phyloP scores from a whole-genome alignment of 371 early-diverging fungal species.

The Circinella minor region DNA sequence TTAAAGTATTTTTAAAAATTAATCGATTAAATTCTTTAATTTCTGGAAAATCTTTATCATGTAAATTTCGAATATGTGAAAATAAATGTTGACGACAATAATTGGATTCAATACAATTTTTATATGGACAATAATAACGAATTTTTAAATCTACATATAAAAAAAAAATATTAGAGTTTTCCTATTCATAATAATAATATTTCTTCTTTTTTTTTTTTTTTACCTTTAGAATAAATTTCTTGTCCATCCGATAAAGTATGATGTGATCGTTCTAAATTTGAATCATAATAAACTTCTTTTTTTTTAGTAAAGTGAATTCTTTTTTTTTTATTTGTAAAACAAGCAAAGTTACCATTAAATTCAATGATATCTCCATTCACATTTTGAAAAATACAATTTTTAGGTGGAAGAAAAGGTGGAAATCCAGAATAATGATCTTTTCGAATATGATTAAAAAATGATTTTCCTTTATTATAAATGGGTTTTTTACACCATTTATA shows the following conservation, averaged over 20 bases:
- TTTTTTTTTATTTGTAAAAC: too few species aligned
- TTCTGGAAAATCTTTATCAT: background rate
- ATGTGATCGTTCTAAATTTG: background rate
- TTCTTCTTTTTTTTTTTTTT: too few species aligned
- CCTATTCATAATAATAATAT: too few species aligned
- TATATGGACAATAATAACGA: background rate
- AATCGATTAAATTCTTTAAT: background rate
- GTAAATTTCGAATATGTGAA: background rate
- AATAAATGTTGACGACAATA: background rate
- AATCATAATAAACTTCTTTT: too few species aligned
- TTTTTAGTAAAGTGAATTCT: too few species aligned
- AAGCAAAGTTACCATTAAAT: background rate
- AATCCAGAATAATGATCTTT: background rate
- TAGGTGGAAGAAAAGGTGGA: background rate
- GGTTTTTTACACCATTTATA: background rate
- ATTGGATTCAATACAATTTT: background rate
- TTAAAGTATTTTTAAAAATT: background rate
- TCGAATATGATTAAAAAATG: background rate
- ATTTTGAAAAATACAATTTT: background rate
- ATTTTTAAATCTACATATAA: background rate
- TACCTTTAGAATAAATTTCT: conserved; percentile 1
- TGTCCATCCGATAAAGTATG: background rate
- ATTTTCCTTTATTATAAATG: background rate
- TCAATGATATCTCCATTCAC: background rate
- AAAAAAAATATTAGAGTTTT: too few species aligned